These are phyloP conservation scores for Neurospora hispaniola DNA, from an alignment of 495 filamentous ascomycete species.

Conservation along the genomic window DNA sequence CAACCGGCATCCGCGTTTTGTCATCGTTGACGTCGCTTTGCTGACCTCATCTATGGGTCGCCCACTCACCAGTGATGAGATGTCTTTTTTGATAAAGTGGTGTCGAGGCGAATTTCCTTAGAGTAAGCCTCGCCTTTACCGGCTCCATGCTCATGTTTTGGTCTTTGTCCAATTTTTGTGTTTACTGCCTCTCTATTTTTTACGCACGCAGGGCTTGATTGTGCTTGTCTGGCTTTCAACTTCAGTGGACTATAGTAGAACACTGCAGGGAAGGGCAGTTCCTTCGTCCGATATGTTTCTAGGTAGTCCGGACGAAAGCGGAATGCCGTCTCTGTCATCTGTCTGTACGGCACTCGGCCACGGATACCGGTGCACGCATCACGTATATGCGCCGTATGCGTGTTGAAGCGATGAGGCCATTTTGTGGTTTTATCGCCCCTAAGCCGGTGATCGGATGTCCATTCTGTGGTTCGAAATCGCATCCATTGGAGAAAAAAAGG, in stretches of 20 bases:
- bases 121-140: background rate
- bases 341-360: background rate
- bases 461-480: background rate
- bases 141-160: background rate
- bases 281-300: background rate
- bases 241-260: background rate
- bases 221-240: background rate
- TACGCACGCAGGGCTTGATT: background rate
- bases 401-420: background rate
- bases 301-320: background rate
- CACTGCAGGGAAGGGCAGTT: background rate
- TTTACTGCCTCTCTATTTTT: background rate
- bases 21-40: background rate
- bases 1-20: background rate
- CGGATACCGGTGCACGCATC: background rate
- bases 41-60: background rate
- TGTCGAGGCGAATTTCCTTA: background rate
- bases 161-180: background rate
- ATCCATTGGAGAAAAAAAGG: background rate
- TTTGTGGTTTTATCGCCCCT: background rate
- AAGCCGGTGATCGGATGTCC: background rate
- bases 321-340: background rate
- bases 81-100: background rate
- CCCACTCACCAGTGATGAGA: background rate
- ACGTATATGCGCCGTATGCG: background rate